These are phyloP conservation scores for Luvunga scandens DNA, from an alignment of 345 rosid genomes.

Conservation along the genomic window DNA sequence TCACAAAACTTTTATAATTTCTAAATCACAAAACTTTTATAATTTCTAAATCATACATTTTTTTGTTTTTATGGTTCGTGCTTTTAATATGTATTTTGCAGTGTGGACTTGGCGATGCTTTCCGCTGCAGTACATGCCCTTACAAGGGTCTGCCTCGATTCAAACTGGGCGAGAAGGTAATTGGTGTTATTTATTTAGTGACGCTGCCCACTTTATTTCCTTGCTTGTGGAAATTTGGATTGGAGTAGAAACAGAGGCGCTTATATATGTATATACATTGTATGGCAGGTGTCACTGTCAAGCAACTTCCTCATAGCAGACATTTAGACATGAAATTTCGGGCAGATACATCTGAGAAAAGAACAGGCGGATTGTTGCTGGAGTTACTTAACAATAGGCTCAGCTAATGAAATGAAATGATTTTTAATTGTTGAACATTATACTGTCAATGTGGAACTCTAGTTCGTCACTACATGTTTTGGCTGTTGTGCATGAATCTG, in stretches of 20 bases:
- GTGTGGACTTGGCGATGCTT: slow-evolving; percentile 98
- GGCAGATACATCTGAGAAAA: background rate
- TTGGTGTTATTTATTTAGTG: slow-evolving; percentile 11
- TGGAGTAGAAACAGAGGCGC: background rate
- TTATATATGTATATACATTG: background rate
- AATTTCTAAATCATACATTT: background rate
- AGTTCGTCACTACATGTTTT: background rate
- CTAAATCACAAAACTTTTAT: background rate
- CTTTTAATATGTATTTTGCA: slow-evolving; percentile 19
- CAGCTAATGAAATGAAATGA: background rate
- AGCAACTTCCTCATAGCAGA: slow-evolving; percentile 80
- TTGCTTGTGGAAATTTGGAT: background rate
- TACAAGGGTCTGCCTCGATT: slow-evolving; percentile 91
- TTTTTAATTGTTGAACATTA: background rate
- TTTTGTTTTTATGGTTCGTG: background rate
- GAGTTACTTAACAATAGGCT: background rate
- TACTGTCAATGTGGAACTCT: background rate
- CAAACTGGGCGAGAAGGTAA: slow-evolving; percentile 93
- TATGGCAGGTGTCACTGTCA: slow-evolving; percentile 65
- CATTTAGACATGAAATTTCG: slow-evolving; percentile 35
- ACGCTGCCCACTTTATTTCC: background rate
- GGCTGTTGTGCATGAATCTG: background rate
- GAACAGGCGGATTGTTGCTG: background rate
- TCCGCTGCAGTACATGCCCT: slow-evolving; percentile 93
- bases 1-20: background rate